Base-by-base conservation (phyloP, 805 yeast genomes). In the Teunomyces funiuensis region DNA sequence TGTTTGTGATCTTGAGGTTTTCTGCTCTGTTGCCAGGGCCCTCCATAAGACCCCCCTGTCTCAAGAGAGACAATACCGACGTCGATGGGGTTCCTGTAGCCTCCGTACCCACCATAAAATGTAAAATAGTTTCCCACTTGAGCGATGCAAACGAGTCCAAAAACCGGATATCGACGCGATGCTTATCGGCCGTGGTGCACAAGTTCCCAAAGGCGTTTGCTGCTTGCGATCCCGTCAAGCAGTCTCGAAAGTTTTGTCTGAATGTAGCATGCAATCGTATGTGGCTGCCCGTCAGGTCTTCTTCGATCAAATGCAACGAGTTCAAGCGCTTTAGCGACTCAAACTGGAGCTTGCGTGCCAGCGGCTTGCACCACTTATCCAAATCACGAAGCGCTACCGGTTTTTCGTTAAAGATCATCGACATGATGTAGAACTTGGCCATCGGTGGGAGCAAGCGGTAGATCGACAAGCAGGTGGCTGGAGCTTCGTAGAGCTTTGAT, bases 51-150 rank as follows among this genome's bases (percentile, higher is more conserved):
- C 91, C 91, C 46, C 95, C 84, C 66, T 82, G 88, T 48, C 78
- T 76, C 37, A 93, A 69, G 19, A 93, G 69, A 13, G 81, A 76
- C 37, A 93, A 69, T 0, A 91, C 97, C 13, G 91, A 90, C n/a
- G 76, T 74, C 36, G 90, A 83, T 2, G 97, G 96, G 2, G 78
- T 66, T 13, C 71, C 74, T 8, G 77, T 71, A 34, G 83, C 66
- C 39, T 87, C 86, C 0, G 97, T 88, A 2, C 98, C 97, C 33
- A 93, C 99, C 98, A 93, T 91, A 67, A 84, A 93, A 71, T 93
- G 98, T 53, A 93, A 71, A 51, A 93, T 91, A 6, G 88, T 80
- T 59, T 93, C 99, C 99, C 99, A 93, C 57, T 85, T 88, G 34
- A 75, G 77, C 5, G 88, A 76, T 10, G 97, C 95, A 63, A 88